Base-by-base conservation (phyloP, 2,329 filamentous ascomycete genomes). In the Cladosporium colombiae region DNA sequence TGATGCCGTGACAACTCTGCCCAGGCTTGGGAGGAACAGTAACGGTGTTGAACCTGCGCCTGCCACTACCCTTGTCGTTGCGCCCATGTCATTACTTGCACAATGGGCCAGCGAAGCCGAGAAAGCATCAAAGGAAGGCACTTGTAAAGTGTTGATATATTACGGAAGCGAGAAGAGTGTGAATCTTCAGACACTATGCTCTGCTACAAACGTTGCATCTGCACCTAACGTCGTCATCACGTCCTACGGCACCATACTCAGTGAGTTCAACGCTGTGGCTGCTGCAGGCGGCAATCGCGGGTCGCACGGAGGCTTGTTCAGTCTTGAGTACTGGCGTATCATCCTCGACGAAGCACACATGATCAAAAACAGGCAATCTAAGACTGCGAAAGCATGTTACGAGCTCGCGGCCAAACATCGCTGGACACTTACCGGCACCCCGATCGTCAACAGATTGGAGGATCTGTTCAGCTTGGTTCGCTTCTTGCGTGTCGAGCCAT, bases 71-170 rank as follows among this genome's bases (percentile, higher is more conserved):
- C 81, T 99, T 2, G 94, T 99, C 0, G 86, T 99, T n/a, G 95
- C 95, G 0, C 95, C 95, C 1, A 98, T 97, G 88, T 98, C 95
- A 11, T 82, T 99, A 2, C 84, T 99, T n/a, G 87, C 94, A 0
- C 95, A 99, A 76, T 99, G 95, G 95, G 91, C 97, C 72, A 96
- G 92, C 73, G 95, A 99, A 80, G 92, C 93, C 0, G 88, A 93
- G 71, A 96, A 94, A 73, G 93, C 95, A 0, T 98, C 94, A 0
- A 89, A 89, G 68, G 85, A 90, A 13, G 93, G 93, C 2, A 91
- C 91, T 0, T 80, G 98, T 77, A 96, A 89, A 75, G 88, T 88
- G 5, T 86, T 97, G 73, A 86, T 99, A 14, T 99, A 99, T 78
- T 98, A 99, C 73, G 95, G 95, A 35, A 86, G 81, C 50, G 94